A percentile compares a stretch with the other conserved stretches of the same genome.
These are phyloP conservation scores for Fusarium sp. DNA, from an alignment of 2,329 filamentous ascomycete genomes.

Conservation along the genomic window DNA sequence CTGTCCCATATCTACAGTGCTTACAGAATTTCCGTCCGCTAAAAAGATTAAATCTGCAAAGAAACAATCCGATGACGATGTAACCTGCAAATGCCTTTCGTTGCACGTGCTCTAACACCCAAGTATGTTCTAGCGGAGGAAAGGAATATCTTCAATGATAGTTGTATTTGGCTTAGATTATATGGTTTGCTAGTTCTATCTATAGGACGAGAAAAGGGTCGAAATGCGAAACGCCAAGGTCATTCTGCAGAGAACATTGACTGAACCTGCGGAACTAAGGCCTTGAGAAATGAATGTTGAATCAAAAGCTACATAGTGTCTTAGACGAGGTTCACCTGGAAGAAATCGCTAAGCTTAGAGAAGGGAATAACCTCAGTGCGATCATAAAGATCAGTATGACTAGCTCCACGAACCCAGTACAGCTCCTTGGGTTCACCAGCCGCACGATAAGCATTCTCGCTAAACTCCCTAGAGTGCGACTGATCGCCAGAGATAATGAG, in stretches of 20 bases:
- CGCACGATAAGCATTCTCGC: background rate
- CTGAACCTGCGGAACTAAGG: background rate
- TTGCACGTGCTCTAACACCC: background rate
- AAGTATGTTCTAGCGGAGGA: background rate
- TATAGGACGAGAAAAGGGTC: background rate
- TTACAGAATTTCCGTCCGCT: background rate
- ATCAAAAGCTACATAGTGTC: accelerated
- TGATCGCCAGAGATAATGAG: background rate
- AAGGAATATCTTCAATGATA: accelerated
- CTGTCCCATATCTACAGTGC: background rate
- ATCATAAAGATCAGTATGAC: background rate
- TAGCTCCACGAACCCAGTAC: background rate
- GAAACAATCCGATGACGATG: background rate
- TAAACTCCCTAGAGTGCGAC: background rate
- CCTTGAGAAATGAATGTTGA: background rate
- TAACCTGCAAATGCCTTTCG: background rate
- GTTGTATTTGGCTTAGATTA: background rate
- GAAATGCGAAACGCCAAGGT: background rate
- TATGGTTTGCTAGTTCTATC: background rate
- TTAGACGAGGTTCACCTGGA: background rate
- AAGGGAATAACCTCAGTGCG: background rate
- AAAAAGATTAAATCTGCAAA: background rate
- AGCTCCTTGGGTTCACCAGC: background rate
- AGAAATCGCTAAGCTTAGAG: background rate
- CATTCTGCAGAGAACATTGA: background rate